Evolutionary conservation across 2,329 filamentous ascomycete genomes (phyloP).

Genomic region (Apiospora kogelbergensis): DNA sequence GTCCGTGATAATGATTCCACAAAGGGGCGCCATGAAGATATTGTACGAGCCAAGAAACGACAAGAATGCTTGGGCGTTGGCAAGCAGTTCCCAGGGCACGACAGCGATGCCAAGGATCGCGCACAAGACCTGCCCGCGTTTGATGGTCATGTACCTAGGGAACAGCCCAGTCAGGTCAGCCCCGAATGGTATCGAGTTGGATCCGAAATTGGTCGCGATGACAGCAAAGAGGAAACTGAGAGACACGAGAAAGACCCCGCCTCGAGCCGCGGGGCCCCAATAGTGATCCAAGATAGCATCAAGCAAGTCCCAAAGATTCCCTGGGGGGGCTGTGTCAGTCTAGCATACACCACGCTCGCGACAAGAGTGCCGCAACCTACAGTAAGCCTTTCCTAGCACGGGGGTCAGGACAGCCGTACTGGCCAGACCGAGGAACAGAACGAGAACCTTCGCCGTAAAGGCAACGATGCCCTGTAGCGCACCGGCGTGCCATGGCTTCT

Average conservation of each 20-base stretch:
- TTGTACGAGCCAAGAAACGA: conserved; percentile 40
- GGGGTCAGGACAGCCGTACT: conserved; percentile 33
- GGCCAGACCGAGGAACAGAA: conserved; percentile 30
- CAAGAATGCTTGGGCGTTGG: conserved; percentile 38
- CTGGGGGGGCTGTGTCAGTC: neutral
- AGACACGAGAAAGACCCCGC: conserved; percentile 33
- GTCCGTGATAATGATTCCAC: conserved; percentile 31
- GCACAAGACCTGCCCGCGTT: conserved; percentile 41
- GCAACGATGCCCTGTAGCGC: conserved; percentile 30
- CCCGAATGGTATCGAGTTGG: conserved; percentile 41
- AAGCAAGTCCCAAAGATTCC: conserved; percentile 29
- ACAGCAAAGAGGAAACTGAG: conserved; percentile 33
- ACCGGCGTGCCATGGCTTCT: conserved; percentile 29
- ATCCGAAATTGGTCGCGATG: conserved; percentile 42
- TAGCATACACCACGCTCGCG: neutral
- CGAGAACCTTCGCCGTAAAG: conserved; percentile 25
- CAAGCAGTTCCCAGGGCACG: conserved; percentile 43
- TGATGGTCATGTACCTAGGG: conserved; percentile 42
- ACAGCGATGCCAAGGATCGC: conserved; percentile 34
- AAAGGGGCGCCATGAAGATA: conserved; percentile 40
- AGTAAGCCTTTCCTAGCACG: conserved; percentile 36
- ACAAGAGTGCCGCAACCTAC: conserved; percentile 13
- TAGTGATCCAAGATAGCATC: conserved; percentile 37
- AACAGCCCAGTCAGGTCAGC: conserved; percentile 41
- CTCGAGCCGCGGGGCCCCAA: conserved; percentile 37